These are phyloP conservation scores for Ascochyta koolunga DNA, from an alignment of 2,329 filamentous ascomycete species.

Conservation along the genomic window DNA sequence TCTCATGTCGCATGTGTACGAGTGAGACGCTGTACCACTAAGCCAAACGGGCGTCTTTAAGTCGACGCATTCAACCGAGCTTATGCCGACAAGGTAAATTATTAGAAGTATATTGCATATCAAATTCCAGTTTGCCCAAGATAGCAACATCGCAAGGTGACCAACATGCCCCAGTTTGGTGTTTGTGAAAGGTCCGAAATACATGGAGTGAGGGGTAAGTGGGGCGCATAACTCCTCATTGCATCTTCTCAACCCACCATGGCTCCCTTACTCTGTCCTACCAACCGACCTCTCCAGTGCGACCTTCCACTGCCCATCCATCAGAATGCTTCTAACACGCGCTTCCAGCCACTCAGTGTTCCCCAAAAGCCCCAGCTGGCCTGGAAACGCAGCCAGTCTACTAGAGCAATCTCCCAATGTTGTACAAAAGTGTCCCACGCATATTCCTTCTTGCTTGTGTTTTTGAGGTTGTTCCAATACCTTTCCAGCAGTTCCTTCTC, in stretches of 20 bases:
- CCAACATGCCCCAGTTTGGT: background rate
- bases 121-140: accelerated
- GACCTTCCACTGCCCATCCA: slow-evolving; percentile 29
- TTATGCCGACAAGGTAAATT: background rate
- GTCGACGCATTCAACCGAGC: slow-evolving; percentile 5
- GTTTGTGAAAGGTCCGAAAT: background rate
- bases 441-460: slow-evolving; percentile 51
- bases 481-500: slow-evolving; percentile 59
- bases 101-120: background rate
- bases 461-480: slow-evolving; percentile 55
- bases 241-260: background rate
- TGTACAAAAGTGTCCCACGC: slow-evolving; percentile 60
- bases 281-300: slow-evolving; percentile 11
- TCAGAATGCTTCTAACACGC: slow-evolving; percentile 36
- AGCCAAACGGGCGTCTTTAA: slow-evolving; percentile 20
- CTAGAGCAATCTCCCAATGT: slow-evolving; percentile 71
- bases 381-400: slow-evolving; percentile 66
- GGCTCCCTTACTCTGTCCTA: background rate
- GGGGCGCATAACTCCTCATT: background rate
- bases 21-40: slow-evolving; percentile 36
- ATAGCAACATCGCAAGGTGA: too few species aligned
- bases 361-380: slow-evolving; percentile 49
- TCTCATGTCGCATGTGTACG: slow-evolving; percentile 26
- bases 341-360: slow-evolving; percentile 45
- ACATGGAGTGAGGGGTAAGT: slow-evolving; percentile 5